These are phyloP conservation scores for Chlamydomonas sp. DNA, from an alignment of 139 green algal species.

Conservation along the genomic window DNA sequence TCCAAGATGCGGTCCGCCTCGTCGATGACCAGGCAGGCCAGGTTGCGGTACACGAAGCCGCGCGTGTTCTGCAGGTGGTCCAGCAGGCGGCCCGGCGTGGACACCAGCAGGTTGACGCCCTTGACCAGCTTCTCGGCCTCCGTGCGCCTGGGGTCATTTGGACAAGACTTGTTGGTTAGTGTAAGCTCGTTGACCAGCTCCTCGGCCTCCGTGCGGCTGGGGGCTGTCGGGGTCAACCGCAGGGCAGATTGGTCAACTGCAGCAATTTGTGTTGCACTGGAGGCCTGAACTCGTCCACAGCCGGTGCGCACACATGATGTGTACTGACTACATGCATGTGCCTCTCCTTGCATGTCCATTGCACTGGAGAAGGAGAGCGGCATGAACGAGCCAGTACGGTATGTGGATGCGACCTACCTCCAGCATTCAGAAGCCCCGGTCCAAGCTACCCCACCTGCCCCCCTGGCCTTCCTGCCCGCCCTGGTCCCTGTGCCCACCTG, in stretches of 20 bases:
- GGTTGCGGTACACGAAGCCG: slow-evolving; percentile 81
- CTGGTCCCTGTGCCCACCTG: slow-evolving; percentile 28
- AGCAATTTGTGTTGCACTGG: no score
- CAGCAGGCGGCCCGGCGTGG: slow-evolving; percentile 95
- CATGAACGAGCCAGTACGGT: no score
- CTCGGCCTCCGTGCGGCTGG: slow-evolving; percentile 90
- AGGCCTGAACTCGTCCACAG: no score
- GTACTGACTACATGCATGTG: no score
- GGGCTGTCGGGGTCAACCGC: background rate
- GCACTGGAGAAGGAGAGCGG: no score
- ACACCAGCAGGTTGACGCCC: slow-evolving; percentile 95
- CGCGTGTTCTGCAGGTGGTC: slow-evolving; percentile 96
- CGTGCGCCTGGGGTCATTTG: slow-evolving; percentile 60
- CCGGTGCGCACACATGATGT: no score
- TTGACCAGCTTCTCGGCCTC: slow-evolving; percentile 96
- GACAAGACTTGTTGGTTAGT: background rate
- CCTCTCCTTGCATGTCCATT: no score
- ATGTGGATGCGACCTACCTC: no score
- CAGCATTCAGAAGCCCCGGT: no score
- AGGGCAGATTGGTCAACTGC: no score
- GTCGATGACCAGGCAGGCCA: slow-evolving; percentile 95
- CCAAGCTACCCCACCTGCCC: no score
- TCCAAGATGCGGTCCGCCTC: slow-evolving; percentile 98
- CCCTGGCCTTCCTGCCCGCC: background rate
- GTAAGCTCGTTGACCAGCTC: slow-evolving; percentile 94